phyloP scores from a whole-genome alignment of 2,329 filamentous ascomycete species.

The Verticillium longisporum region DNA sequence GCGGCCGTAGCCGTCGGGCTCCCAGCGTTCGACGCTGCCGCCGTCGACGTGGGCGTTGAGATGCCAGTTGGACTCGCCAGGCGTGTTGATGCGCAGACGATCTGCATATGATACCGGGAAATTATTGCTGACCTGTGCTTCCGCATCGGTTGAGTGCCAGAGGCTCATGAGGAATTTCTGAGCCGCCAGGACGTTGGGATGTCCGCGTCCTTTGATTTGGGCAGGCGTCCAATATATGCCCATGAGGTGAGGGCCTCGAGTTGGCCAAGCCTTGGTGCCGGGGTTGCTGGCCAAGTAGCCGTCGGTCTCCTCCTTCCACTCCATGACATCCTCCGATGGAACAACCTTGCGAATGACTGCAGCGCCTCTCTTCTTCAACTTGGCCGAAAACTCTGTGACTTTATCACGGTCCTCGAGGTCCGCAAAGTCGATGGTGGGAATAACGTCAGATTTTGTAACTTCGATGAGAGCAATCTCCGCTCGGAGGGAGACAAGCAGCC shows the following conservation, averaged over 20 bases:
- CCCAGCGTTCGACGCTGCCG: conserved; percentile 66
- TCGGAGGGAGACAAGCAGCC: conserved; percentile 43
- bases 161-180: conserved; percentile 62
- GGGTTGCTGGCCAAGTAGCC: conserved; percentile 44
- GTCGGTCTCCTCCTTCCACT: conserved; percentile 40
- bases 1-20: conserved; percentile 58
- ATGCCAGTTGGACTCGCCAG: conserved; percentile 39
- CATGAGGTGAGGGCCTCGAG: conserved; percentile 23
- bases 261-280: conserved; percentile 21
- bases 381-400: conserved; percentile 40
- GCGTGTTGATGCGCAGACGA: conserved; percentile 59
- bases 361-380: conserved; percentile 35
- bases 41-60: conserved; percentile 64
- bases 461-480: conserved; percentile 47
- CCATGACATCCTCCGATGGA: conserved; percentile 47
- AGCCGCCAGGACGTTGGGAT: conserved; percentile 55
- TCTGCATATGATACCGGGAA: conserved; percentile 64
- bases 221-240: conserved; percentile 56
- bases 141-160: conserved; percentile 53
- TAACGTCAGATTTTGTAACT: conserved; percentile 41
- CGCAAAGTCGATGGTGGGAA: conserved; percentile 47
- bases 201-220: conserved; percentile 60
- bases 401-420: conserved; percentile 40
- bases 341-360: conserved; percentile 58
- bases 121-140: conserved; percentile 51